Conservation (phyloP, 148 eudicot genomes). For the Spergularia marina region DNA sequence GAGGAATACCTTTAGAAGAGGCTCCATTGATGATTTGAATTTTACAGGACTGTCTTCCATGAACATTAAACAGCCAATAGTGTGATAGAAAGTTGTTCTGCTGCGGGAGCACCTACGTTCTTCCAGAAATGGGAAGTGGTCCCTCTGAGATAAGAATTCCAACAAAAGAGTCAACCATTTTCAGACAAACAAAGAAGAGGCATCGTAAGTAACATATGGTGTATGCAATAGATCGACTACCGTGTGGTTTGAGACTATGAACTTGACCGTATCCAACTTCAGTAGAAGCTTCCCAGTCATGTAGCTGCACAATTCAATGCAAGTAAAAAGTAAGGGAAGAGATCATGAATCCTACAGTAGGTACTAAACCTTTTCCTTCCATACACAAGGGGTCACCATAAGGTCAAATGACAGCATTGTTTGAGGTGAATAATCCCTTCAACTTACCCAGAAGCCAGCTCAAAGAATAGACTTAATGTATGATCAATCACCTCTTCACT, state of each 20-base stretch:
- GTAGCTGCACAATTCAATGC: constrained; percentile 45
- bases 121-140: constrained; percentile 76
- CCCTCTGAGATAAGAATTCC: constrained; percentile 49
- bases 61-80: constrained; percentile 77
- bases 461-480: constrained; percentile 73
- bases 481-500: constrained; percentile 84
- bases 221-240: constrained; percentile 34
- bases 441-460: constrained; percentile 90
- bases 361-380: not conserved
- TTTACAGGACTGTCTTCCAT: constrained; percentile 74
- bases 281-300: constrained; percentile 92
- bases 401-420: not conserved
- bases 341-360: not conserved
- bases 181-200: constrained; percentile 9
- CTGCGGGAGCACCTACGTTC: constrained; percentile 77
- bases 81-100: constrained; percentile 87
- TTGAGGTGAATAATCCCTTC: not conserved
- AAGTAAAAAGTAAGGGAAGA: not conserved
- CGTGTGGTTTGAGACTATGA: constrained; percentile 74
- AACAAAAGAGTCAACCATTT: constrained; percentile 2
- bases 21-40: constrained; percentile 86
- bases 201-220: not conserved
- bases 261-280: constrained; percentile 85
- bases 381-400: not conserved
- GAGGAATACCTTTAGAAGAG: constrained; percentile 57